phyloP scores from a whole-genome alignment of 768 basidiomycete species.

The Amanita exitialis region DNA sequence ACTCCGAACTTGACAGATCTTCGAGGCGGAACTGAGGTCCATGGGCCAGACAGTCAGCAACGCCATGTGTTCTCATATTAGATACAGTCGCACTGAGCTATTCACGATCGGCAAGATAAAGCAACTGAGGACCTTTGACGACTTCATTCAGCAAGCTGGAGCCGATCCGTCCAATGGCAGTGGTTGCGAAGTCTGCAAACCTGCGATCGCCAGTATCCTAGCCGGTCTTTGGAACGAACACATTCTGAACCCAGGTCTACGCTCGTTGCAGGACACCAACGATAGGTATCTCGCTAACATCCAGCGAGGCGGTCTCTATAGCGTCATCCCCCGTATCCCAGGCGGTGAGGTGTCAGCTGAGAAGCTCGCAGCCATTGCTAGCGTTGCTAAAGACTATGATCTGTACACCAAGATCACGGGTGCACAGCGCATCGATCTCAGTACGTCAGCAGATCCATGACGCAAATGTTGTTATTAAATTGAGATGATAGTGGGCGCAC shows the following conservation, averaged over 20 bases:
- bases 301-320: constrained; percentile 62
- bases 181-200: constrained; percentile 72
- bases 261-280: constrained; percentile 66
- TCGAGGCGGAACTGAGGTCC: constrained; percentile 56
- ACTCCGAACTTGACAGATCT: not conserved
- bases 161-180: constrained; percentile 30
- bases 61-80: constrained; percentile 57
- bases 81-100: constrained; percentile 53
- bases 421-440: constrained; percentile 4
- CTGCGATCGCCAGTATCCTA: constrained; percentile 46
- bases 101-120: constrained; percentile 60
- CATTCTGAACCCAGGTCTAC: constrained; percentile 51
- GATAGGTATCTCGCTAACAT: constrained; percentile 66
- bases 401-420: constrained; percentile 46
- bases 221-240: constrained; percentile 51
- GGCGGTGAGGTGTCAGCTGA: constrained; percentile 66
- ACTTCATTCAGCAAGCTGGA: constrained; percentile 43
- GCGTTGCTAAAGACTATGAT: constrained; percentile 55
- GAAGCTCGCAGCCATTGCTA: constrained; percentile 51
- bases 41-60: constrained; percentile 48
- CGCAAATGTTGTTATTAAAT: not conserved
- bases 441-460: not conserved
- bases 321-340: constrained; percentile 61
- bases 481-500: constrained; percentile 27
- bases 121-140: constrained; percentile 42